phyloP scores from a whole-genome alignment of 108 stramenopile genomes.

The Skeletonema menzelii region DNA sequence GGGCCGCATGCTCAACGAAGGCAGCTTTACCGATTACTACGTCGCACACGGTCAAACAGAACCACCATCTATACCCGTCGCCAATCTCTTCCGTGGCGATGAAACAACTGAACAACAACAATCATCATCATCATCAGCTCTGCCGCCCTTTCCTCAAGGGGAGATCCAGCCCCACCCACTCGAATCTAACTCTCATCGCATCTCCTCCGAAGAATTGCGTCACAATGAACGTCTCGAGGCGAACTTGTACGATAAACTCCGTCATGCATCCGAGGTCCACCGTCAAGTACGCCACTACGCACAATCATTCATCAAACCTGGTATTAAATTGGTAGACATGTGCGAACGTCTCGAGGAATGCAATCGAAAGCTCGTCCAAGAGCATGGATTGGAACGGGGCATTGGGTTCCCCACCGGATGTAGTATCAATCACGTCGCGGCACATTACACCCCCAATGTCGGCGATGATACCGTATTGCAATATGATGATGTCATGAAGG shows the following conservation, averaged over 20 bases:
- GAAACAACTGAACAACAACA: not conserved
- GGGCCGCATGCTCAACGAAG: constrained; percentile 72
- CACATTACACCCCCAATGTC: constrained; percentile 97
- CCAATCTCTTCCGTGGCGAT: constrained; percentile 50
- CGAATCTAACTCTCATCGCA: constrained; percentile 83
- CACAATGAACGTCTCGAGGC: constrained; percentile 79
- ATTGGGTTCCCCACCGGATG: constrained; percentile 99
- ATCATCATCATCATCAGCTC: not conserved
- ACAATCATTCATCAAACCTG: constrained; percentile 95
- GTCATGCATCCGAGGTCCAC: constrained; percentile 93
- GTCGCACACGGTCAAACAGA: constrained; percentile 94
- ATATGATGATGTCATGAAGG: constrained; percentile 95
- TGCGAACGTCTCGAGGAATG: constrained; percentile 94
- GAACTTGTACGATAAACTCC: constrained; percentile 88
- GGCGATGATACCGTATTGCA: constrained; percentile 94
- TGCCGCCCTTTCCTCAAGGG: constrained; percentile 82
- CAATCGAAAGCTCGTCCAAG: constrained; percentile 89
- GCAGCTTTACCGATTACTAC: constrained; percentile 92
- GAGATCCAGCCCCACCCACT: constrained; percentile 89
- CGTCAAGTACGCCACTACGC: constrained; percentile 96
- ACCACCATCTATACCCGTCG: constrained; percentile 93
- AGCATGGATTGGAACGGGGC: constrained; percentile 89
- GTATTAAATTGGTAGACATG: constrained; percentile 94
- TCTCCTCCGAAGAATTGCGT: constrained; percentile 86
- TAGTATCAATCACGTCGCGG: constrained; percentile 96